A percentile compares a stretch with the other conserved stretches of the same genome.
Evolutionary conservation across 1,139 yeast genomes (phyloP).

Genomic region (Nadsonia commutata): DNA sequence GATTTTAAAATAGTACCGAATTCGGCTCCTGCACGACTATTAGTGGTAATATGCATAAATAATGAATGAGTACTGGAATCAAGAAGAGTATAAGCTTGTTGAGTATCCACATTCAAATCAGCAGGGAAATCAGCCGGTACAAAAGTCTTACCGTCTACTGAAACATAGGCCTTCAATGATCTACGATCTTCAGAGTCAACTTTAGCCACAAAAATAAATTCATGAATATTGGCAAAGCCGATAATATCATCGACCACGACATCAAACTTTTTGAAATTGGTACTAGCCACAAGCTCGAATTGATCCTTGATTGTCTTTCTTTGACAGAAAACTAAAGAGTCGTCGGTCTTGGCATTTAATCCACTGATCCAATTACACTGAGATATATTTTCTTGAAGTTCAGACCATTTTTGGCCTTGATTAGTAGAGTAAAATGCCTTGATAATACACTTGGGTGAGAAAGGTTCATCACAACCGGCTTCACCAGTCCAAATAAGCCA

Average conservation of each 20-base stretch:
- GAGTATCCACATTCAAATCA: constrained; percentile 43
- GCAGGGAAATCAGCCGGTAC: constrained; percentile 74
- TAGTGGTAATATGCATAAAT: constrained; percentile 71
- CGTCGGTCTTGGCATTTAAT: constrained; percentile 26
- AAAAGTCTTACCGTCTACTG: constrained; percentile 68
- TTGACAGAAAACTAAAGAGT: constrained; percentile 51
- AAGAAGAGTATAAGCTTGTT: constrained; percentile 73
- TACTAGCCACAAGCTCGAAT: constrained; percentile 25
- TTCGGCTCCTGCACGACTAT: constrained; percentile 35
- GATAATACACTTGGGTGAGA: constrained; percentile 33
- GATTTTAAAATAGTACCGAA: constrained; percentile 80
- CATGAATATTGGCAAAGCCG: constrained; percentile 53
- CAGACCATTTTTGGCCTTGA: constrained; percentile 40
- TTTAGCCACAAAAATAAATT: constrained; percentile 58
- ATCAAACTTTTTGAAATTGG: constrained; percentile 34
- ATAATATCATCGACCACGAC: constrained; percentile 37
- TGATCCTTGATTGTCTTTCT: constrained; percentile 24
- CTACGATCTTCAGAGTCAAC: constrained; percentile 21
- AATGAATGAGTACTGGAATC: constrained; percentile 64
- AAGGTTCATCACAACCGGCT: constrained; percentile 36
- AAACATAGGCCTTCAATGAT: constrained; percentile 51
- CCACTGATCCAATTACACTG: constrained; percentile 57
- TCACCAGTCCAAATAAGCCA: constrained; percentile 61
- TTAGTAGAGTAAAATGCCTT: constrained; percentile 42
- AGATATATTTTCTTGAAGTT: constrained; percentile 35